These are phyloP conservation scores for Phaseolus lunatus DNA, from an alignment of 306 rosid genomes.

Conservation along the genomic window DNA sequence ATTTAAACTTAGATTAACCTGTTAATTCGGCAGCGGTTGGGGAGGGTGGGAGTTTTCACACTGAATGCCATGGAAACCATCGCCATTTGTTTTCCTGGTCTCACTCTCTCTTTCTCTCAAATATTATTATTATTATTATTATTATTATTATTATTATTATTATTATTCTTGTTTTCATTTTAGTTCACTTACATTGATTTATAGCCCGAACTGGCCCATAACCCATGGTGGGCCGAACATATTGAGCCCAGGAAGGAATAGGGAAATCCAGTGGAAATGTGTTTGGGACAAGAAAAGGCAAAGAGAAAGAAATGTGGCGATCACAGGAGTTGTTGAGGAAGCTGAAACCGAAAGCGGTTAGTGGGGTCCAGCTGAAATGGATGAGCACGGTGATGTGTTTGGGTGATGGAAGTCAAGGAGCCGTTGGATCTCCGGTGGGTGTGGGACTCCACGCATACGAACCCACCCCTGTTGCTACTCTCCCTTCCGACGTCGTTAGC, in stretches of 20 bases:
- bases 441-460: constrained; percentile 72
- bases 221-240: neutral
- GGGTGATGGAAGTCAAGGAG: constrained; percentile 89
- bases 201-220: constrained; percentile 22
- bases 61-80: constrained; percentile 57
- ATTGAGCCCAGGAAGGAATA: neutral
- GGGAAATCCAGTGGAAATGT: neutral
- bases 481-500: constrained; percentile 64
- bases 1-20: constrained; percentile 46
- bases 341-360: constrained; percentile 12
- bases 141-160: no score
- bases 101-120: neutral
- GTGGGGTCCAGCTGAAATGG: constrained; percentile 51
- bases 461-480: constrained; percentile 62
- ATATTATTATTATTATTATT: no score
- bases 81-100: constrained; percentile 51
- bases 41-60: constrained; percentile 53
- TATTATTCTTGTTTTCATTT: neutral
- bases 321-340: constrained; percentile 17
- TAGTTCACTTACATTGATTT: neutral
- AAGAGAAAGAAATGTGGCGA: constrained; percentile 49
- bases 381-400: constrained; percentile 82
- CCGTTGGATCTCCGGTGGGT: constrained; percentile 79
- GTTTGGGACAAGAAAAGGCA: neutral
- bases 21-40: constrained; percentile 40